Evolutionary conservation across 495 filamentous ascomycete genomes (phyloP), one percentile per base, ranked within the genome.

Genomic region (Hypoxylon trugodes): DNA sequence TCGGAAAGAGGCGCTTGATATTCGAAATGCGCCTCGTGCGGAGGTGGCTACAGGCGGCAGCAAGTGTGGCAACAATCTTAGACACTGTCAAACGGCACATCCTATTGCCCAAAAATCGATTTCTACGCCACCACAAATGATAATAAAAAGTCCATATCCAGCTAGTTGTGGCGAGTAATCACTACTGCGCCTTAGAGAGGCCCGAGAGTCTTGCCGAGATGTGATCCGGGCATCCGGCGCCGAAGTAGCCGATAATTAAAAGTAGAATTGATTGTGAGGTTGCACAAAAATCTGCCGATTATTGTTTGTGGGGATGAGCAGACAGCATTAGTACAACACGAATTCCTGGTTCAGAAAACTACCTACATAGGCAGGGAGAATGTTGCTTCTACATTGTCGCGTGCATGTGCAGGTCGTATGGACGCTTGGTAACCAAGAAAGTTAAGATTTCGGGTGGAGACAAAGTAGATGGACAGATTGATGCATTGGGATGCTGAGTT

Each of bases 381-480:
- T n/a, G n/a, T n/a, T n/a, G n/a, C n/a, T n/a, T n/a, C n/a, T n/a
- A n/a, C n/a, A n/a, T n/a, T n/a, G n/a, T n/a, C n/a, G n/a, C n/a
- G n/a, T n/a, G n/a, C n/a, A 12, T 30, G 24, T 46, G 42, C 24
- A n/a, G n/a, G n/a, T n/a, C n/a, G 18, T 46, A 16, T 15, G 32
- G 5, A 12, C 28, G 19, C 33, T 12, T 51, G 12, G 25, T 28
- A 43, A 26, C 37, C 37, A 38, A 54, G 37, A 16, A 54, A 22
- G 36, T 54, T 16, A 32, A 33, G 24, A 15, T 19, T 15, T 46
- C 30, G 24, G 47, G 10, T 51, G 47, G 47, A n/a, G 33, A 38
- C 47, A 22, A n/a, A n/a, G n/a, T n/a, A n/a, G 32, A 22, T 42
- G n/a, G 41, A 15, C n/a, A n/a, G 18, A 8, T 25, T n/a, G 5